Percentiles rank a stretch among this genome's conserved stretches.
These are phyloP conservation scores for Coemansia sp. DNA, from an alignment of 192 early-diverging fungal species.

Conservation along the genomic window DNA sequence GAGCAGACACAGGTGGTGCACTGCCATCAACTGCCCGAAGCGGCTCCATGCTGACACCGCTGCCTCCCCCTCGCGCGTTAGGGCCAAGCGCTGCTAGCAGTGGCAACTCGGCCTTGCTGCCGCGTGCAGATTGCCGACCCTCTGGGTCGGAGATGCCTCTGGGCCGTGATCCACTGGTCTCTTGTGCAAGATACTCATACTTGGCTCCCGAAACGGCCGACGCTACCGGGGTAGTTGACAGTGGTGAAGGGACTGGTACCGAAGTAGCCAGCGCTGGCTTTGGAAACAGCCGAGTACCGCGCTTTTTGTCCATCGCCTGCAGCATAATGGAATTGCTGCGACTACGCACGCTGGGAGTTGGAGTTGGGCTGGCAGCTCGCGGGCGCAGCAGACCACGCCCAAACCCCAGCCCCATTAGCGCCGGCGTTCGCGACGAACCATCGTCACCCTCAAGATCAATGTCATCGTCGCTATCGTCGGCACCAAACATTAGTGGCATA, in stretches of 20 bases:
- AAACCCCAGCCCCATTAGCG: constrained; percentile 22
- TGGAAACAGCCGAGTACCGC: not conserved
- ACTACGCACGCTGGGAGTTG: constrained; percentile 7
- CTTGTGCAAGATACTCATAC: constrained; percentile 12
- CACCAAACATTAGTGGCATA: constrained; percentile 48
- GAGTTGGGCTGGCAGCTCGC: constrained; percentile 11
- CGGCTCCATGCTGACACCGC: not conserved
- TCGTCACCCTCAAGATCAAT: constrained; percentile 67
- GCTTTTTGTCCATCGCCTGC: not conserved
- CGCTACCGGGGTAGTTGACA: constrained; percentile 5
- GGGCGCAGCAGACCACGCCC: constrained; percentile 8
- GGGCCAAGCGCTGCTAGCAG: not conserved
- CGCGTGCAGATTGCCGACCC: constrained; percentile 19
- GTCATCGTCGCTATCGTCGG: constrained; percentile 61
- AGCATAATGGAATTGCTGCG: constrained; percentile 5
- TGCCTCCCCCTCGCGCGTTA: not conserved
- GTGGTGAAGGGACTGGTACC: constrained; percentile 14
- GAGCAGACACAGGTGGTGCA: constrained; percentile 2
- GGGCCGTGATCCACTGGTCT: constrained; percentile 11
- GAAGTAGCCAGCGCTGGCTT: constrained; percentile 17
- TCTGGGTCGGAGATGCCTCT: constrained; percentile 41
- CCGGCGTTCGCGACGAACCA: constrained; percentile 47
- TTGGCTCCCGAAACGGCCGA: constrained; percentile 16
- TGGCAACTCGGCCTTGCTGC: constrained; percentile 6
- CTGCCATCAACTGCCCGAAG: not conserved